Evolutionary conservation across 768 basidiomycete species (phyloP), one percentile per base, ranked within the genome.

Genomic region (Collybiopsis luxurians): DNA sequence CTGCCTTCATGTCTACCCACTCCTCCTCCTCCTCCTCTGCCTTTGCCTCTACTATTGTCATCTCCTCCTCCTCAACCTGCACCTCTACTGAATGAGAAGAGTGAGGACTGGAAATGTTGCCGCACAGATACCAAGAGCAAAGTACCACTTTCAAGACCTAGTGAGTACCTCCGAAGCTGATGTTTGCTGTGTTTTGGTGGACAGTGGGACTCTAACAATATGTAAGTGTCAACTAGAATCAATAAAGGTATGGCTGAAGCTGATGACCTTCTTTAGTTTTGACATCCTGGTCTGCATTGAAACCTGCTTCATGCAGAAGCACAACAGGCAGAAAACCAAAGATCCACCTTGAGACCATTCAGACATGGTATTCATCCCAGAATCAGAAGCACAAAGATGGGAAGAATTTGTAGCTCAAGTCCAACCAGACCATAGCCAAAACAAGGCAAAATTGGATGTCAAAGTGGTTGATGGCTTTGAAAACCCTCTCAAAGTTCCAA

Each of bases 241-340:
- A n/a, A n/a, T n/a, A n/a, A n/a, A n/a, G n/a, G n/a, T n/a, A n/a
- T n/a, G n/a, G n/a, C n/a, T n/a, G n/a, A n/a, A n/a, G 10, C 53
- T 57, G 38, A 65, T 72, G 60, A 53, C 62, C 13, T 59, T 71
- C 27, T 65, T 72, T 2, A 71, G 68, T 45, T 17, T 68, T 13
- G 73, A 75, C 59, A 66, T n/a, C 64, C 1, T 70, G 68, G 55
- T 73, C 74, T 42, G 69, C 64, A 24, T 72, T 74, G 53, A 72
- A n/a, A 73, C 50, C 60, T n/a, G n/a, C n/a, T n/a, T n/a, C n/a
- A n/a, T n/a, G n/a, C n/a, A n/a, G n/a, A n/a, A n/a, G n/a, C n/a
- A n/a, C n/a, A n/a, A n/a, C n/a, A n/a, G n/a, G n/a, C 31, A 60
- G 15, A 12, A 24, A 3, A 39, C 47, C 10, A 59, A 57, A 2